Evolutionary conservation across 179 eudicot genomes (phyloP).

Genomic region (Camellia oleifera): DNA sequence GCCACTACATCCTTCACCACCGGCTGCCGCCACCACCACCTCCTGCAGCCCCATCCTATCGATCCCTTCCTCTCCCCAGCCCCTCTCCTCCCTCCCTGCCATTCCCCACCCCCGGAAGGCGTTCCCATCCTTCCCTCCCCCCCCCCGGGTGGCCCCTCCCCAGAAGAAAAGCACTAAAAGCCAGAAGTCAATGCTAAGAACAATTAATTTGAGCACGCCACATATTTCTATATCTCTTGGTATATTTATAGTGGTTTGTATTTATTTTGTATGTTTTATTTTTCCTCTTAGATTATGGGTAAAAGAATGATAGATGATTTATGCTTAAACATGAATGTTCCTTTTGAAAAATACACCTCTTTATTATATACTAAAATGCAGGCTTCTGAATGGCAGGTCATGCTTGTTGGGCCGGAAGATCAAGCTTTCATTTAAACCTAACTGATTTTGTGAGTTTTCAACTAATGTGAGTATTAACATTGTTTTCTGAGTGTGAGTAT

Average conservation of each 20-base stretch:
- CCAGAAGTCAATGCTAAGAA: no score
- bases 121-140: no score
- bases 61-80: no score
- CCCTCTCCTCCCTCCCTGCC: no score
- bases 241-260: background rate
- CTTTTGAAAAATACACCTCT: background rate
- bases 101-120: no score
- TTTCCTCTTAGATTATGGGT: background rate
- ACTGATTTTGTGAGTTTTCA: constrained; percentile 24
- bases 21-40: no score
- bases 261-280: background rate
- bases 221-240: background rate
- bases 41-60: no score
- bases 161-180: no score
- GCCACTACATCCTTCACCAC: no score
- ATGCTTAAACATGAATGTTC: background rate
- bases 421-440: constrained; percentile 33
- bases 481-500: constrained; percentile 35
- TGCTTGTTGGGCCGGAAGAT: constrained; percentile 79
- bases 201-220: no score
- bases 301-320: background rate
- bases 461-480: constrained; percentile 23
- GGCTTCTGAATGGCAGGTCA: constrained; percentile 38
- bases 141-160: no score
- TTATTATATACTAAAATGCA: background rate